Evolutionary conservation across 371 early-diverging fungal genomes (phyloP), one percentile per base, ranked within the genome.

Genomic region (Haplosporangium sp.): DNA sequence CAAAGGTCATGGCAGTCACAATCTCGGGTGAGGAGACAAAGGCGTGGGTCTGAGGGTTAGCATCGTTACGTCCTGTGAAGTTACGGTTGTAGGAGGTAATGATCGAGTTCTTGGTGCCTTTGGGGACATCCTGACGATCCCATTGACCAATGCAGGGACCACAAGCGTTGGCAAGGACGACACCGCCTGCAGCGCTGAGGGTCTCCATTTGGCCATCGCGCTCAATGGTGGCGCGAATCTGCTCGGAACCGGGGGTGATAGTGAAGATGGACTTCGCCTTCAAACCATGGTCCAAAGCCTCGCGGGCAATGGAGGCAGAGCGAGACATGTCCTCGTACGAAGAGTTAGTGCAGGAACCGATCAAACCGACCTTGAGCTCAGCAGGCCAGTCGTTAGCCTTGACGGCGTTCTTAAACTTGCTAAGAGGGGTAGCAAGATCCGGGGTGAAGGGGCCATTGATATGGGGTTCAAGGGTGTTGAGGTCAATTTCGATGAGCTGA

Each of bases 81-180:
- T 98, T 97, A 81, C 98, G 93, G 86, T 97, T 97, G 86, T 94
- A 96, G 47, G 94, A 94, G 56, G 95, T 95, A 68, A 98, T 84
- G 83, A 98, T 97, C 5, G 95, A 88, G 87, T 96, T 96, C 86
- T 91, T 90, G 63, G 90, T 90, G 67, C 93, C 94, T 86, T 93
- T 90, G 83, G 88, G 85, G 67, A 93, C 86, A 81, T 95, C 95
- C 50, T 87, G 81, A 67, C 97, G 93, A 77, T 96, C 94, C 98
- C 98, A 98, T 85, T 96, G 96, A 59, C 97, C 98, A 69, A 97
- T 96, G 84, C 98, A 97, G 42, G 98, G 98, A 46, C 98, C 98
- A 81, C 98, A 98, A 45, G 97, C 97, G 82, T 98, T 98, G 67
- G 97, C 96, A 46, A 98, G 87, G 47, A 97, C 95, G 29, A 89